Base-by-base conservation (phyloP, 1,139 yeast genomes). In the Dujonia santamariae region DNA sequence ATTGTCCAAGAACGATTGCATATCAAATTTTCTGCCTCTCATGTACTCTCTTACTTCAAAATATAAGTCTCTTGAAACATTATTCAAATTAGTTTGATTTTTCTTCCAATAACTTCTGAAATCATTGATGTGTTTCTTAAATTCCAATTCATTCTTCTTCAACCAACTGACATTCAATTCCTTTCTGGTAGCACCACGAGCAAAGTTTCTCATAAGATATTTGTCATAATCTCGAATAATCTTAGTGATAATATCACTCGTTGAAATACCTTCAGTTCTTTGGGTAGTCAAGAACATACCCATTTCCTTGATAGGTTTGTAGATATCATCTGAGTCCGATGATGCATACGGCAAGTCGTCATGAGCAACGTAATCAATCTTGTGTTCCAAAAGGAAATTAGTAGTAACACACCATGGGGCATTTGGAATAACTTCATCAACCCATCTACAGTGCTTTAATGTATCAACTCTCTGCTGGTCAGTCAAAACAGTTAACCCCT, bases 361-460 rank as follows among this genome's bases (percentile, higher is more conserved):
- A 60, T 92, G 98, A 3, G 98, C 98, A 39, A 92, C 97, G 53
- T 87, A 92, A 58, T 92, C 98, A 46, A 92, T 87, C 37, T 80
- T 67, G 61, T 92, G 96, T 50, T 83, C 63, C 36, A 67, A 67
- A 44, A 92, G 63, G 51, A 92, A 92, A 32, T 84, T 88, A 34
- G 88, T 77, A 3, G 92, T 85, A 20, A 92, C 92, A 50, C 85
- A 77, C 98, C 98, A 92, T 8, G 98, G 98, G 1, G 97, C 96
- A 56, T 85, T 71, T 19, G 92, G 88, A 35, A 92, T 72, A 16
- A 92, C 97, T 56, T 92, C 97, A 56, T 92, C 97, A 17, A 92
- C 98, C 98, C 98, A 92, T 51, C 71, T 78, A 59, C 98, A 92
- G 60, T 92, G 98, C 41, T 72, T 71, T 42, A 92, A 67, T 4